Evolutionary conservation across 1,139 yeast species (phyloP), one percentile per base, ranked within the genome.

Genomic region (Blastobotrys arbuscula): DNA sequence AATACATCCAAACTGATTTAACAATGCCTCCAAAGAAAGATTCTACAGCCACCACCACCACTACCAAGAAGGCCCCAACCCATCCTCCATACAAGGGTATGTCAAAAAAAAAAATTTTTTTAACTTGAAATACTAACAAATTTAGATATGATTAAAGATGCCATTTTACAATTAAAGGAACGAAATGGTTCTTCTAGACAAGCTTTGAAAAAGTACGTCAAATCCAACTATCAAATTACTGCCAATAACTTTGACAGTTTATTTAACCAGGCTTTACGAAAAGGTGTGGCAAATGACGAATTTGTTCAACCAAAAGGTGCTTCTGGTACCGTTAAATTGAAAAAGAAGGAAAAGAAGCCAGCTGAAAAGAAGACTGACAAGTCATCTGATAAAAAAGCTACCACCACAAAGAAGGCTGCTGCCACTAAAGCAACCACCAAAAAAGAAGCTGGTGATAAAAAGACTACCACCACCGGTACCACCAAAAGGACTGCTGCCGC

Each of bases 281-380:
- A 81, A 65, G 95, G 95, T 53, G 94, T 88, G 54, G 82, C 77
- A 51, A 67, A 78, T 24, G 95, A 88, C 47, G 85, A 80, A 49
- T 84, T 89, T 60, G 68, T 78, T 44, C 96, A 86, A 70, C 96
- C 96, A 64, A 88, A 87, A 73, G 96, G 96, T n/a, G 81, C 88
- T 18, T 79, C 86, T 26, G 89, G 89, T 41, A 84, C 88, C 28
- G 80, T 82, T 56, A 82, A 82, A 68, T 68, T 81, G 56, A 74
- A 72, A 61, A 79, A 78, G 73, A 67, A 68, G 55, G 65, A 65
- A 47, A 61, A 61, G 19, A 53, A 59, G 21, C 61, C 62, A 18
- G 54, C 58, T 23, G 58, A 64, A 55, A 59, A 60, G 54, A 59
- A 55, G 53, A 52, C 49, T 15, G 46, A 49, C 42, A 59, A 60